Evolutionary conservation across 2,329 filamentous ascomycete species (phyloP), one percentile per base, ranked within the genome.

Genomic region (Penicillium sclerotigenum): DNA sequence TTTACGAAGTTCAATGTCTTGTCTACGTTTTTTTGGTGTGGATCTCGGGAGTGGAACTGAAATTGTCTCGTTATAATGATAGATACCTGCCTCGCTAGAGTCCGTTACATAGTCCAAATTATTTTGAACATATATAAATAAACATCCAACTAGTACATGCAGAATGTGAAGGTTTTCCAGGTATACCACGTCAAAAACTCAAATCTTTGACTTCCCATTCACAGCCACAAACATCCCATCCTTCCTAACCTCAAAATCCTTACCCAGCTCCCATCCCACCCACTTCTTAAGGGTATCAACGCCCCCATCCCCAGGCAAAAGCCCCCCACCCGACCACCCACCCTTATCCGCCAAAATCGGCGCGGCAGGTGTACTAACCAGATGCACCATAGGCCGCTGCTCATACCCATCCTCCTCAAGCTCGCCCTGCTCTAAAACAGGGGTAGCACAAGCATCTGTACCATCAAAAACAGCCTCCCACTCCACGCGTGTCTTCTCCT

Each of bases 401-500:
- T 79, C 75, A 59, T 73, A 85, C 0, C 80, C 81, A 20, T 71
- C 75, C n/a, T 71, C 61, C 66, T 90, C 83, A 41, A 96, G 77
- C 74, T 96, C 91, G 0, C 64, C 68, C 62, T 91, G 89, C 33
- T 86, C 86, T 40, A 96, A 77, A 1, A 97, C 89, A 0, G 93
- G 93, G n/a, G 90, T 91, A 60, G 88, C 91, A 72, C 93, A 97
- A 1, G 93, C 93, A 75, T 97, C 93, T 0, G 89, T 94, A 11
- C 89, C 90, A 70, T 96, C 90, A 70, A 97, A 97, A 6, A 96
- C 78, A 4, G 58, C 70, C 74, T 96, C 93, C 93, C 93, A 97
- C 71, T 96, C 87, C 0, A 74, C 69, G 33, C 92, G 81, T 5
- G 87, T 88, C 75, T 86, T 90, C 42, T 77, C 73, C 70, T 80